Percentiles rank a stretch among this genome's conserved stretches.
phyloP scores from a whole-genome alignment of 768 basidiomycete genomes.

The Phlebiopsis flavidoalba region DNA sequence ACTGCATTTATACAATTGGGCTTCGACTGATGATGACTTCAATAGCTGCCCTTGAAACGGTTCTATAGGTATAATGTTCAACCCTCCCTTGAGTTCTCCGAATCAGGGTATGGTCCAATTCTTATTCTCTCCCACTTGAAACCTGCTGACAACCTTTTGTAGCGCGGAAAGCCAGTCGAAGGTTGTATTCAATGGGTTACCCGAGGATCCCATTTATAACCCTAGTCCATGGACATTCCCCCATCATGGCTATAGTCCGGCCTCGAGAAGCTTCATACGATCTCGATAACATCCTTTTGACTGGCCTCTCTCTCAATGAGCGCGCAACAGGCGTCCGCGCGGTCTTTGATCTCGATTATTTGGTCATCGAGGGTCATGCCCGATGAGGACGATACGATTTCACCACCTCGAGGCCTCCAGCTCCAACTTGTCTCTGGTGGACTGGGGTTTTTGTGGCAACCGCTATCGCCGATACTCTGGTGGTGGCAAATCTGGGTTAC shows the following conservation, averaged over 20 bases:
- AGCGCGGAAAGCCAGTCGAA: slow-evolving; percentile 45
- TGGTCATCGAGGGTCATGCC: slow-evolving; percentile 93
- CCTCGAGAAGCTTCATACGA: slow-evolving; percentile 87
- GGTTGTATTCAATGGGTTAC: slow-evolving; percentile 66
- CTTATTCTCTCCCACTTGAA: background rate
- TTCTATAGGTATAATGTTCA: slow-evolving; percentile 83
- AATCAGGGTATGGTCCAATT: slow-evolving; percentile 54
- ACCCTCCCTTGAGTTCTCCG: slow-evolving; percentile 55
- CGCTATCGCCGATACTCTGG: slow-evolving; percentile 80
- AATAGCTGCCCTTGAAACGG: slow-evolving; percentile 80
- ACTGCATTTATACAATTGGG: background rate
- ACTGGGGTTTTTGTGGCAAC: too few relatives aligned
- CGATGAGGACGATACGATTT: slow-evolving; percentile 59
- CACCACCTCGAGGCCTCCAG: slow-evolving; percentile 86
- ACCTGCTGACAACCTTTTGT: slow-evolving; percentile 11
- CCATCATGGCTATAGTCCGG: slow-evolving; percentile 89
- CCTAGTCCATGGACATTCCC: slow-evolving; percentile 87
- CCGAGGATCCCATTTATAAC: slow-evolving; percentile 89
- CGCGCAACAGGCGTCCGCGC: slow-evolving; percentile 55
- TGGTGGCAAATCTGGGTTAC: slow-evolving; percentile 94
- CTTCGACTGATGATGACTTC: background rate
- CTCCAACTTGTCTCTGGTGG: slow-evolving; percentile 64
- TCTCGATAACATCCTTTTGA: slow-evolving; percentile 91
- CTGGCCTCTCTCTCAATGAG: slow-evolving; percentile 53
- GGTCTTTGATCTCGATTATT: slow-evolving; percentile 82